Conservation (phyloP, 139 green algal genomes). For the Picochlorum sp. region DNA sequence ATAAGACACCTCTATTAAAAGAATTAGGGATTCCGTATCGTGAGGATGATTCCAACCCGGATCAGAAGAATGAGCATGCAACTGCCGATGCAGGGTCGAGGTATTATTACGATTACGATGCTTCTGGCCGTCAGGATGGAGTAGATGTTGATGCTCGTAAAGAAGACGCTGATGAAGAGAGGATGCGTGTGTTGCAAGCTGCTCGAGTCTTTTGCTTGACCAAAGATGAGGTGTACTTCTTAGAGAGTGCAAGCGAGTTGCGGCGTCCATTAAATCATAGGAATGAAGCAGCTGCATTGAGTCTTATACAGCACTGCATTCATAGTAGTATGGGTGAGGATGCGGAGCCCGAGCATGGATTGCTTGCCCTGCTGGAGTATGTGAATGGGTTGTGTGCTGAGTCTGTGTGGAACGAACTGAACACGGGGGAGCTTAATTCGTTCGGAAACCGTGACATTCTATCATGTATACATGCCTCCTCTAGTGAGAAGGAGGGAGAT, state of each 20-base stretch:
- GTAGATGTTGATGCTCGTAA: too few species aligned
- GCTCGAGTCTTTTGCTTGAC: conserved; percentile 25
- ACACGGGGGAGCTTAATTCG: too few species aligned
- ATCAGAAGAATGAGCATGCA: too few species aligned
- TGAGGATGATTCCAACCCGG: too few species aligned
- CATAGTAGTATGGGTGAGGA: not conserved
- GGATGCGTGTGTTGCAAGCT: not conserved
- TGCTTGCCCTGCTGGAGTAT: conserved; percentile 8
- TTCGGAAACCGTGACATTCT: too few species aligned
- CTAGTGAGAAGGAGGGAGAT: not conserved
- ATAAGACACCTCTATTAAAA: too few species aligned
- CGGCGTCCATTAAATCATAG: conserved; percentile 32
- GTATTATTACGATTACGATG: too few species aligned
- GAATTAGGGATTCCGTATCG: too few species aligned
- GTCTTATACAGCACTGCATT: conserved; percentile 33
- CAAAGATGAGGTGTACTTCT: conserved; percentile 32
- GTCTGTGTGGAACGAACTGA: conserved; percentile 20
- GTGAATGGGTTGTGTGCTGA: not conserved
- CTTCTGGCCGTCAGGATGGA: not conserved
- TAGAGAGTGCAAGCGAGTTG: conserved; percentile 23
- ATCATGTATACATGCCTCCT: too few species aligned
- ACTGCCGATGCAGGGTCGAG: too few species aligned
- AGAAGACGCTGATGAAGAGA: not conserved
- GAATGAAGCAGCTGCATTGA: conserved; percentile 58
- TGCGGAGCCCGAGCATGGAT: conserved; percentile 7